phyloP scores from a whole-genome alignment of 129 eudicot species.

The Chrysanthemum lavandulifolium region DNA sequence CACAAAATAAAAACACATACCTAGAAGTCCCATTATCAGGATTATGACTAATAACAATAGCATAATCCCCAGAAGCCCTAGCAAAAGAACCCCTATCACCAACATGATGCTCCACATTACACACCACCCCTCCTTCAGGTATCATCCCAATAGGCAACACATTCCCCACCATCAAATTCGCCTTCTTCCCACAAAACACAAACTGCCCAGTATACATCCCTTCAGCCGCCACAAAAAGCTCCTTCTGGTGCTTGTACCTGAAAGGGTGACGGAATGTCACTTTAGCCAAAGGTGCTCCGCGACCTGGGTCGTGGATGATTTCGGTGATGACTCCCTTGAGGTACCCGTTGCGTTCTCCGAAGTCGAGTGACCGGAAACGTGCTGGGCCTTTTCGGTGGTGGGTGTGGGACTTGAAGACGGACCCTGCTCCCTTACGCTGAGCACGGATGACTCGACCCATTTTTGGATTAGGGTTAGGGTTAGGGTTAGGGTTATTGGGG shows the following conservation, averaged over 20 bases:
- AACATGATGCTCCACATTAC: slow-evolving; percentile 82
- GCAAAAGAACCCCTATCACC: slow-evolving; percentile 88
- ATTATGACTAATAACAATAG: slow-evolving; percentile 74
- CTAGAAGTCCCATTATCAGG: slow-evolving; percentile 81
- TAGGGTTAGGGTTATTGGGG: slow-evolving; percentile 26
- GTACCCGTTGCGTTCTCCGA: slow-evolving; percentile 88
- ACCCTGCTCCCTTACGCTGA: slow-evolving; percentile 69
- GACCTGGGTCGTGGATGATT: slow-evolving; percentile 86
- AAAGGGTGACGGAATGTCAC: slow-evolving; percentile 91
- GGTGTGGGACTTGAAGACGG: slow-evolving; percentile 60
- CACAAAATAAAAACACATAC: slow-evolving; percentile 25
- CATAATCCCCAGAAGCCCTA: slow-evolving; percentile 85
- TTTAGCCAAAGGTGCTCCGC: slow-evolving; percentile 82
- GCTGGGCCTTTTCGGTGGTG: slow-evolving; percentile 81
- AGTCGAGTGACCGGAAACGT: slow-evolving; percentile 71
- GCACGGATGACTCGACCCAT: slow-evolving; percentile 63
- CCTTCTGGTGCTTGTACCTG: slow-evolving; percentile 89
- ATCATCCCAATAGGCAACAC: slow-evolving; percentile 70
- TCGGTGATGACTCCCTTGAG: slow-evolving; percentile 78
- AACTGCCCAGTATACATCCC: slow-evolving; percentile 89
- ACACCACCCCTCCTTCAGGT: slow-evolving; percentile 84
- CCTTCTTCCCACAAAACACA: slow-evolving; percentile 79
- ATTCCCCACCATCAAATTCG: slow-evolving; percentile 70
- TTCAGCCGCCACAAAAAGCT: slow-evolving; percentile 77
- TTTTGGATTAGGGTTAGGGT: neutral